Evolutionary conservation across 2,329 filamentous ascomycete species (phyloP), one percentile per base, ranked within the genome.

Genomic region (Corinectria fuckeliana): DNA sequence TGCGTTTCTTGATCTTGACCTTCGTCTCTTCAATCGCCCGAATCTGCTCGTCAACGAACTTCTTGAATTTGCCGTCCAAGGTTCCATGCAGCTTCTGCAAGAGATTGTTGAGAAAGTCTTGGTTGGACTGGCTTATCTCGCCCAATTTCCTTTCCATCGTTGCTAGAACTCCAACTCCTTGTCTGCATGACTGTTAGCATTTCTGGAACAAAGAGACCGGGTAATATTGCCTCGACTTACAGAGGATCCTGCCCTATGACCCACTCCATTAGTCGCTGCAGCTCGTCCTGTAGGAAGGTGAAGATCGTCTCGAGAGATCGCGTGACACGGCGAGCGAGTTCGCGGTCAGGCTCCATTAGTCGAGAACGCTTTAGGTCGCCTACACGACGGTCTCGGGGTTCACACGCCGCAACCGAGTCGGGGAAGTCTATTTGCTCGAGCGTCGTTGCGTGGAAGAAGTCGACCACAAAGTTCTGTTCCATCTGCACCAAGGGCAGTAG

Each of bases 1-100:
- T 97, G 67, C 95, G 90, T 82, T 98, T 98, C 82, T 97, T 97
- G 77, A 97, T 93, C 81, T 97, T 97, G 75, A 99, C 94, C 77
- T 98, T 98, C 36, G 93, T 98, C 62, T 98, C 95, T 77, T 98
- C 95, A 64, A 98, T 97, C 5, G 93, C 93, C 23, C 92, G 91
- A 59, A 98, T 91, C 74, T 99, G 95, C 64, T 97, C 92, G 66
- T 98, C 94, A 8, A 98, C 88, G 69, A 98, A 97, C 63, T 91
- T 92, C 61, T 85, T 88, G 79, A 97, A 97, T 3, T 91, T 85
- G 2, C 85, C 84, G 66, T 90, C 87, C 16, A 98, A 81, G 39
- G 85, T 86, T 56, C 87, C 85, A 67, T 95, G 91, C 9, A 96
- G 80, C 71, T 92, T 93, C 69, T 95, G 90, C 3, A 98, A 80